These are phyloP conservation scores for Beauveria asiatica DNA, from an alignment of 2,329 filamentous ascomycete species.

Conservation along the genomic window DNA sequence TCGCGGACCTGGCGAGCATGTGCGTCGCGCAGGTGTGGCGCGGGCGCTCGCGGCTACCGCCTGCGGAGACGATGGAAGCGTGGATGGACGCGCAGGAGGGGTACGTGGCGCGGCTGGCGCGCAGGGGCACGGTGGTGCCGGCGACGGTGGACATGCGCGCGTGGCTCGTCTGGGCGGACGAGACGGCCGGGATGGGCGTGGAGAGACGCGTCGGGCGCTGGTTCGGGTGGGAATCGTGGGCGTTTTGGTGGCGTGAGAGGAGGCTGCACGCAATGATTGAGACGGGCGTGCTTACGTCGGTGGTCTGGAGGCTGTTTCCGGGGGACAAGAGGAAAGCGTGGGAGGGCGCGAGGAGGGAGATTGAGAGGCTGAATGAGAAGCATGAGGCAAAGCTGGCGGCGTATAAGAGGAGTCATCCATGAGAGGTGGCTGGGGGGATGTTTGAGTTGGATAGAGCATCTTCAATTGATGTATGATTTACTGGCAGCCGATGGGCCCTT, in stretches of 20 bases:
- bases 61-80: conserved; percentile 26
- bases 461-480: not conserved
- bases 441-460: not conserved
- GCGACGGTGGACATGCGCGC: conserved; percentile 24
- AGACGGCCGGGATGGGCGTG: conserved; percentile 32
- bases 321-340: conserved; percentile 31
- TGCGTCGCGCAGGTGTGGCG: conserved; percentile 36
- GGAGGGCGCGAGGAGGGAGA: conserved; percentile 28
- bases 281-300: conserved; percentile 32
- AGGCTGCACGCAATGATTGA: conserved; percentile 29
- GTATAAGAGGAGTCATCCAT: not conserved
- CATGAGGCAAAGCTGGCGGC: not conserved
- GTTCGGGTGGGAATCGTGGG: conserved; percentile 27
- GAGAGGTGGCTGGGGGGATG: not conserved
- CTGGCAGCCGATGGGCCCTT: too few relatives aligned
- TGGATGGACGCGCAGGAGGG: conserved; percentile 25
- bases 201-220: conserved; percentile 31
- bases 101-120: conserved; percentile 23
- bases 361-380: conserved; percentile 22
- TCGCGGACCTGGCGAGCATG: conserved; percentile 36
- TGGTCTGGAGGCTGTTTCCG: conserved; percentile 31
- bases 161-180: conserved; percentile 33
- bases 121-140: conserved; percentile 18
- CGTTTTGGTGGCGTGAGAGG: conserved; percentile 32
- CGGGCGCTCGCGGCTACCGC: conserved; percentile 28